Percentiles rank a stretch among this genome's conserved stretches.
Conservation (phyloP, 805 yeast species). For the Ogataea philodendri region DNA sequence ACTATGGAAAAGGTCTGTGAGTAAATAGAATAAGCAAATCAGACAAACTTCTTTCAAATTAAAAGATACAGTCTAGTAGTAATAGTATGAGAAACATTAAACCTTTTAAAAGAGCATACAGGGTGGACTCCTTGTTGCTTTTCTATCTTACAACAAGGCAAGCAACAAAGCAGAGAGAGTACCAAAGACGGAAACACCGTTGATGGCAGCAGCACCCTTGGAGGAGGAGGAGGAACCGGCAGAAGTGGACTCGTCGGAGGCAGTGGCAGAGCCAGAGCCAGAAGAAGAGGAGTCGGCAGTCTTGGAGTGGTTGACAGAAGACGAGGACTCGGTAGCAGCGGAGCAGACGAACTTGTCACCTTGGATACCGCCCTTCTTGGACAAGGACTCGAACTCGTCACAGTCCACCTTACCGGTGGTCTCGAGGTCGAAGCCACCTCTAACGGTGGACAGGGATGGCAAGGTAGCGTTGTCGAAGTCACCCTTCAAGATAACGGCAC, state of each 20-base stretch:
- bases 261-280: conserved; percentile 25
- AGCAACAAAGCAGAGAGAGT: conserved; percentile 49
- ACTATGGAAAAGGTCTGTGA: conserved; percentile 85
- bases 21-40: neutral
- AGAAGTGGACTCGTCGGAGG: conserved; percentile 38
- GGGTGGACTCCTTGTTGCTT: neutral
- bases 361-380: conserved; percentile 77
- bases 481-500: conserved; percentile 85
- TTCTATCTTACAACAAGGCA: conserved; percentile 43
- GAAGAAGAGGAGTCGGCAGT: conserved; percentile 32
- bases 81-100: conserved; percentile 5
- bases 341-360: conserved; percentile 86
- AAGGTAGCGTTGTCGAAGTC: conserved; percentile 76
- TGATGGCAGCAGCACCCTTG: conserved; percentile 29
- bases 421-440: conserved; percentile 88
- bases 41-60: too few species aligned
- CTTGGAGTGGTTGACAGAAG: conserved; percentile 31
- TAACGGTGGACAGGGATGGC: conserved; percentile 69
- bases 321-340: conserved; percentile 39
- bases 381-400: conserved; percentile 65
- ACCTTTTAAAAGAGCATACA: conserved; percentile 7
- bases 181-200: conserved; percentile 45
- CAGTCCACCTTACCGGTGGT: conserved; percentile 80
- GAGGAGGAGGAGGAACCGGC: conserved; percentile 33
- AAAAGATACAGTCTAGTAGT: too few species aligned